Evolutionary conservation across 257 asterid genomes (phyloP).

Genomic region (Cinchona pubescens): DNA sequence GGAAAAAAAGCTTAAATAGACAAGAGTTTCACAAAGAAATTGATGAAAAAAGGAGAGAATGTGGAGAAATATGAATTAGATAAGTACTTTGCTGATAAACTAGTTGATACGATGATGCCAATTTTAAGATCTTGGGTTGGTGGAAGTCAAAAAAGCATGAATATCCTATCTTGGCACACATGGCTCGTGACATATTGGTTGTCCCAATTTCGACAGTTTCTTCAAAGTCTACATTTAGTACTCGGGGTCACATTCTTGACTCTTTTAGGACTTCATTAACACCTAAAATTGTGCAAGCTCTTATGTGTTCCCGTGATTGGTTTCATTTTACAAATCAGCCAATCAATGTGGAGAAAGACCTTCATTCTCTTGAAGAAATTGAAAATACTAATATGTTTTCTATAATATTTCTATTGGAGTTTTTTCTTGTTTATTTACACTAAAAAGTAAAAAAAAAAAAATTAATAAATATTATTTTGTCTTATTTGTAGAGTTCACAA

Average conservation of each 20-base stretch:
- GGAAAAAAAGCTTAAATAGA: too few species aligned
- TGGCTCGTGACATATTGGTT: conserved; percentile 6
- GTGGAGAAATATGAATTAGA: too few species aligned
- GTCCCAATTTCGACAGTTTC: not conserved
- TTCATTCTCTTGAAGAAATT: not conserved
- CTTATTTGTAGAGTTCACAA: too few species aligned
- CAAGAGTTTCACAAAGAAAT: too few species aligned
- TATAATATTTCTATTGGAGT: too few species aligned
- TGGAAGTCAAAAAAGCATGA: not conserved
- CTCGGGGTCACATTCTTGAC: not conserved
- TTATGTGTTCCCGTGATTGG: not conserved
- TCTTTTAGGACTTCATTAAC: not conserved
- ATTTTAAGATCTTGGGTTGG: conserved; percentile 5
- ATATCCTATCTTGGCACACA: not conserved
- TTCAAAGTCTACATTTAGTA: not conserved
- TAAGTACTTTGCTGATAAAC: too few species aligned
- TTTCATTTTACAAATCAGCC: too few species aligned
- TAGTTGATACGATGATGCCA: not conserved
- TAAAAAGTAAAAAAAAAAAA: too few species aligned
- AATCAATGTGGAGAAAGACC: not conserved
- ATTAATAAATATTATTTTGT: too few species aligned
- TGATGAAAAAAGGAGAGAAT: too few species aligned
- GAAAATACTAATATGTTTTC: not conserved
- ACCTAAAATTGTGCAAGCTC: not conserved
- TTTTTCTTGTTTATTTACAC: too few species aligned